A percentile compares a stretch with the other conserved stretches of the same genome.
Conservation (phyloP, 495 filamentous ascomycete species). For the Parmelia sp. region DNA sequence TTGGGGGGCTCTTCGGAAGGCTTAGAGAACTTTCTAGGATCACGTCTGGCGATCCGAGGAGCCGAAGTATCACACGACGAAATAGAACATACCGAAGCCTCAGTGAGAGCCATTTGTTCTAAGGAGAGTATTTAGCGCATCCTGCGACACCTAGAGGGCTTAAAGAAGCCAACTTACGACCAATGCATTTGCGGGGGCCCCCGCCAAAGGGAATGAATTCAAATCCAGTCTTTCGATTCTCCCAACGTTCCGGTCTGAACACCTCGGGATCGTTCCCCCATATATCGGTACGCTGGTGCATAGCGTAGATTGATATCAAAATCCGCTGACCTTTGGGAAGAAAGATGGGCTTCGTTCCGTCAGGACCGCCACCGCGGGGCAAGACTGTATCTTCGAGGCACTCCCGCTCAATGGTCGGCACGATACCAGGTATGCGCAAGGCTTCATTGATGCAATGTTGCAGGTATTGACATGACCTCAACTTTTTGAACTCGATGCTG, state of each 20-base stretch:
- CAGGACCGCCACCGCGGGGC: slow-evolving; percentile 61
- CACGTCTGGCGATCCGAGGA: not conserved
- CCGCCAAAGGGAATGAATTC: slow-evolving; percentile 53
- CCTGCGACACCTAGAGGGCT: not conserved
- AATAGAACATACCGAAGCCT: slow-evolving; percentile 23
- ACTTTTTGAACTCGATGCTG: slow-evolving; percentile 1
- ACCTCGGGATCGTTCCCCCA: slow-evolving; percentile 48
- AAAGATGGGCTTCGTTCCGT: slow-evolving; percentile 46
- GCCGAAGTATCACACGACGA: not conserved
- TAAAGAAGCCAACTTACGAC: slow-evolving; percentile 9
- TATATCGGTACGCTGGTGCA: slow-evolving; percentile 49
- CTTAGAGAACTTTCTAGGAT: not conserved
- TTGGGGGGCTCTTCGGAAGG: not conserved
- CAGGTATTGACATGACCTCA: slow-evolving; percentile 11
- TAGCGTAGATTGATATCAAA: slow-evolving; percentile 39
- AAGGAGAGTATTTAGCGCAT: not conserved
- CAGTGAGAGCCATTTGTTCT: slow-evolving; percentile 38
- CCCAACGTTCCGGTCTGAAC: slow-evolving; percentile 55
- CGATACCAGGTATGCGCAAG: slow-evolving; percentile 32
- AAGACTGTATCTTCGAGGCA: slow-evolving; percentile 45
- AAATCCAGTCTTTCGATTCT: slow-evolving; percentile 36
- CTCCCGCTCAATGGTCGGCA: slow-evolving; percentile 52
- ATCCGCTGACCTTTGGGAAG: slow-evolving; percentile 41
- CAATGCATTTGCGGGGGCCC: slow-evolving; percentile 30
- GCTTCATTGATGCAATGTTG: slow-evolving; percentile 18